phyloP scores from a whole-genome alignment of 2,329 filamentous ascomycete genomes.

The Huntiella savannae region DNA sequence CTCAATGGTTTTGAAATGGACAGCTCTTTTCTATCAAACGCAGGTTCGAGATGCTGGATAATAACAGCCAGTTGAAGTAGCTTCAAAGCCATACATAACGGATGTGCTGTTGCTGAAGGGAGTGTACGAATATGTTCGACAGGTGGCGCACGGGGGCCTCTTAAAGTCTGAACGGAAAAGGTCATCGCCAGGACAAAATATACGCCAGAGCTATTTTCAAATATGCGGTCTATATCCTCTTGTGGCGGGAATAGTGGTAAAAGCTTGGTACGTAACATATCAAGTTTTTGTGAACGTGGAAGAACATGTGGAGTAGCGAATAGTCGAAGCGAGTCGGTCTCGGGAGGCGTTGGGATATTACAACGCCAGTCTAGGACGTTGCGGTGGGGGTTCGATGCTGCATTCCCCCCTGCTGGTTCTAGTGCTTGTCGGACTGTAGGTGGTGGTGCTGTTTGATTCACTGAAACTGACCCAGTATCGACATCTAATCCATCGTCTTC shows the following conservation, averaged over 20 bases:
- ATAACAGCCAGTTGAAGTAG: conserved; percentile 27
- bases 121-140: conserved; percentile 17
- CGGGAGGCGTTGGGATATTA: conserved; percentile 6
- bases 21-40: conserved; percentile 16
- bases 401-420: background rate
- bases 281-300: conserved; percentile 10
- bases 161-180: conserved; percentile 16
- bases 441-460: too few species aligned
- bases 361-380: conserved; percentile 7
- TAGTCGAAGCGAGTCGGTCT: background rate
- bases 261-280: conserved; percentile 7
- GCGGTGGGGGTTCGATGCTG: background rate
- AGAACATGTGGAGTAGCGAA: conserved; percentile 1
- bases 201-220: conserved; percentile 14
- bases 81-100: conserved; percentile 27
- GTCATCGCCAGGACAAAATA: conserved; percentile 18
- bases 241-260: conserved; percentile 19
- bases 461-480: background rate
- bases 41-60: conserved; percentile 26
- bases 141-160: conserved; percentile 14
- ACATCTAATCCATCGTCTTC: background rate
- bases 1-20: conserved; percentile 14
- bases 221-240: conserved; percentile 18
- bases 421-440: background rate
- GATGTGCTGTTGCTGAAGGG: conserved; percentile 26